Percentiles rank a stretch among this genome's conserved stretches.
Conservation (phyloP, 192 early-diverging fungal genomes). For the Rhizophlyctis rosea region DNA sequence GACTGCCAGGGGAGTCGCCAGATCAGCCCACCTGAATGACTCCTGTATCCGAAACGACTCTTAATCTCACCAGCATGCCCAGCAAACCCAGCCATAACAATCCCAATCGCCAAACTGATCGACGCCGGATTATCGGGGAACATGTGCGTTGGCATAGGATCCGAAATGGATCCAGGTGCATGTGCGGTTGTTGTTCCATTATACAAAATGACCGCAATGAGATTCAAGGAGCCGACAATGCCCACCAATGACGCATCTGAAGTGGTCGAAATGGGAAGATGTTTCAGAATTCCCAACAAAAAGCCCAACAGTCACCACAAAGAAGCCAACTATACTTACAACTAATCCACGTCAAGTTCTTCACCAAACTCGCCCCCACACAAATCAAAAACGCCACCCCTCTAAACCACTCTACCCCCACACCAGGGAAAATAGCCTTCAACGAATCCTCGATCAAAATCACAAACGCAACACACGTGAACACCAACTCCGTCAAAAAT, state of each 20-base stretch:
- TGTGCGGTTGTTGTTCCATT: slow-evolving; percentile 50
- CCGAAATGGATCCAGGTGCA: slow-evolving; percentile 54
- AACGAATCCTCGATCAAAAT: slow-evolving; percentile 48
- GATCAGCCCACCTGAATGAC: background rate
- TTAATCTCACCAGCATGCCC: slow-evolving; percentile 20
- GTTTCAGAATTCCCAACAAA: too few relatives aligned
- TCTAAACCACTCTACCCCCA: slow-evolving; percentile 4
- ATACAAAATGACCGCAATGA: slow-evolving; percentile 53
- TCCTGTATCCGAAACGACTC: background rate
- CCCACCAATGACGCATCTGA: slow-evolving; percentile 58
- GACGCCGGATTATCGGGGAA: slow-evolving; percentile 43
- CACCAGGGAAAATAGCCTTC: slow-evolving; percentile 28
- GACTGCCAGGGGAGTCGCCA: slow-evolving; percentile 30
- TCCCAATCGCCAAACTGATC: slow-evolving; percentile 50
- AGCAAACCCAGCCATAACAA: slow-evolving; percentile 57
- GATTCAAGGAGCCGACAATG: slow-evolving; percentile 46
- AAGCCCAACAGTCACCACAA: too few relatives aligned
- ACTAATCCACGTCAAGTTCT: slow-evolving; percentile 37
- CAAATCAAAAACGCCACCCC: slow-evolving; percentile 42
- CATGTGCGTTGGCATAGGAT: slow-evolving; percentile 51
- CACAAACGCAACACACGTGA: slow-evolving; percentile 42
- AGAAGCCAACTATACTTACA: too few relatives aligned
- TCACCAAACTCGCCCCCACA: slow-evolving; percentile 35
- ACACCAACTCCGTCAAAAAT: slow-evolving; percentile 48
- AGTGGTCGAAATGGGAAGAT: too few relatives aligned